Percentiles rank a stretch among this genome's conserved stretches.
phyloP scores from a whole-genome alignment of 73 alveolate species.

The Paramecium pentaurelia region DNA sequence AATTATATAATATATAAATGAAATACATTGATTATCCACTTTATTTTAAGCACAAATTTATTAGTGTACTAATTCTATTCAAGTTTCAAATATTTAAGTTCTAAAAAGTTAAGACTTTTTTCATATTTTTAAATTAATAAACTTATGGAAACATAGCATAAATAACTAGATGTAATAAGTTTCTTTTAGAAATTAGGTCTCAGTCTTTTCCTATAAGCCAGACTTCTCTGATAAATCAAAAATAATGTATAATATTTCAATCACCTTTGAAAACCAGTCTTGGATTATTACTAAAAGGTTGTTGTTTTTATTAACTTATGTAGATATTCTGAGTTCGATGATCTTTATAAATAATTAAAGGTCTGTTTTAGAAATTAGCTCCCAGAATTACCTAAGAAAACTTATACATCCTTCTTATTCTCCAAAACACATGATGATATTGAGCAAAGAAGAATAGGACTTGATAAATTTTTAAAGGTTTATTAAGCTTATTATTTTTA shows the following conservation, averaged over 20 bases:
- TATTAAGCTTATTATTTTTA: background rate
- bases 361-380: background rate
- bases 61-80: no score
- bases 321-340: constrained; percentile 3
- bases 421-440: constrained; percentile 45
- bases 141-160: background rate
- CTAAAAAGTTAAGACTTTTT: background rate
- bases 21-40: background rate
- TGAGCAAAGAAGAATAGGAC: constrained; percentile 53
- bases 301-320: background rate
- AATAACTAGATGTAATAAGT: background rate
- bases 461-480: constrained; percentile 50
- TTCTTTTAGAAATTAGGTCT: background rate
- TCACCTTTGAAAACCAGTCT: background rate
- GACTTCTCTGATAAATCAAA: background rate
- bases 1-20: background rate
- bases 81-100: background rate
- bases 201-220: background rate
- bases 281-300: background rate
- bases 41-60: no score
- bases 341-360: constrained; percentile 27
- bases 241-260: background rate
- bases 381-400: constrained; percentile 39
- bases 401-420: constrained; percentile 37
- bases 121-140: background rate